Base-by-base conservation (phyloP, 345 rosid genomes). In the Hirschfeldia incana region DNA sequence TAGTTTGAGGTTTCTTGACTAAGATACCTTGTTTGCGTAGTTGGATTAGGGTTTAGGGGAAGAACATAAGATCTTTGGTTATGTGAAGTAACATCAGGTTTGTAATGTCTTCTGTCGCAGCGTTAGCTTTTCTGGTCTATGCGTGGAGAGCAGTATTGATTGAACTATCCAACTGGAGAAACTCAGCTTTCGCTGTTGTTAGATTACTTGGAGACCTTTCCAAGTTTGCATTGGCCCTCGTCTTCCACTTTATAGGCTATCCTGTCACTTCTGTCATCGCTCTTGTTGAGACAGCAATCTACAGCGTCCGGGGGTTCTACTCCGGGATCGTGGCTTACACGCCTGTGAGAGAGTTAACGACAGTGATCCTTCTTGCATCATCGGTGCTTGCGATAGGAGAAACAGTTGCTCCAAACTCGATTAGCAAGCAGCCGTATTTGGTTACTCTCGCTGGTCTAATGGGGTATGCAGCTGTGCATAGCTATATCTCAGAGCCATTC, bases 61-160 rank as follows among this genome's bases (percentile, higher is more conserved):
- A 36, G 33, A 11, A 13, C 28, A 55, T 63, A 69, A 3, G 13
- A 26, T 16, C 6, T 7, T 28, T 61, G 70, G 21, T 0, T 33
- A 11, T 8, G 37, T 28, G 16, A 69, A 61, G 65, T 73, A 29
- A 64, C 30, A 21, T 32, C 5, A 16, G 11, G 11, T 8, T 8
- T 37, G 44, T 69, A 27, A 0, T 53, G 10, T 70, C 75, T 29
- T 61, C 44, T 61, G 29, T 10, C 89, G 88, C 91, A 91, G 97
- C 95, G 6, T 65, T 87, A n/a, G 92, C 83, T 49, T 89, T 94
- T 85, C 89, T 94, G 15, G 49, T 86, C 44, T 91, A 89, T 83
- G 86, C 94, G 26, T 92, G 98, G 97, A 89, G 97, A 73, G 91
- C 90, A 0, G 94, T 94, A 67, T 81, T 94, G 80, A 89, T 88